phyloP scores from a whole-genome alignment of 2,329 filamentous ascomycete species.

The Aureobasidium sp. region DNA sequence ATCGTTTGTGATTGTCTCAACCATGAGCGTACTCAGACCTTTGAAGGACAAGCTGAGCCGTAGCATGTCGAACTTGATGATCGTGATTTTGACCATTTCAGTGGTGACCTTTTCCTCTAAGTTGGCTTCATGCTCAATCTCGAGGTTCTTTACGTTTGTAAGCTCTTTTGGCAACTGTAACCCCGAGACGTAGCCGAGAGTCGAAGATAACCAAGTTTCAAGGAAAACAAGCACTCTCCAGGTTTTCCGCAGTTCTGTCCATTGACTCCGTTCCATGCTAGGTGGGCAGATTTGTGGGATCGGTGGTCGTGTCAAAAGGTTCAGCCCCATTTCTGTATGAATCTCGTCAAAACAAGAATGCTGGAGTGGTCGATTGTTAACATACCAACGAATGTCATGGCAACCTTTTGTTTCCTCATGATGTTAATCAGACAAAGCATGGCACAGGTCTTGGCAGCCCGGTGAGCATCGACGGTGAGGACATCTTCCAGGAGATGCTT shows the following conservation, averaged over 20 bases:
- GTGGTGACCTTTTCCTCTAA: constrained; percentile 8
- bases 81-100: constrained; percentile 12
- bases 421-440: constrained; percentile 1
- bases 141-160: not conserved
- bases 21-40: not conserved
- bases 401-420: constrained; percentile 13
- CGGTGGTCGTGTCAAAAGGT: not conserved
- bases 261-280: not conserved
- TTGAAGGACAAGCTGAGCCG: constrained; percentile 8
- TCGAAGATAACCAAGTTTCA: constrained; percentile 11
- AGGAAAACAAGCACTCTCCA: constrained; percentile 12
- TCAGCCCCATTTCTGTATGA: constrained; percentile 2
- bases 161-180: not conserved
- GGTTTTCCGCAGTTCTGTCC: not conserved
- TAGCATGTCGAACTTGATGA: constrained; percentile 14
- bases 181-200: constrained; percentile 7
- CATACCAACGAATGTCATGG: constrained; percentile 10
- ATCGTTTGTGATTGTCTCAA: constrained; percentile 7
- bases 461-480: not conserved
- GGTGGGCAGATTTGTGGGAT: not conserved
- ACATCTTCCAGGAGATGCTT: constrained; percentile 9
- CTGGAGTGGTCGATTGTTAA: not conserved
- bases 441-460: constrained; percentile 1
- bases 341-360: not conserved
- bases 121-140: not conserved